phyloP scores from a whole-genome alignment of 441 rosid genomes.

The Brassica balearica region DNA sequence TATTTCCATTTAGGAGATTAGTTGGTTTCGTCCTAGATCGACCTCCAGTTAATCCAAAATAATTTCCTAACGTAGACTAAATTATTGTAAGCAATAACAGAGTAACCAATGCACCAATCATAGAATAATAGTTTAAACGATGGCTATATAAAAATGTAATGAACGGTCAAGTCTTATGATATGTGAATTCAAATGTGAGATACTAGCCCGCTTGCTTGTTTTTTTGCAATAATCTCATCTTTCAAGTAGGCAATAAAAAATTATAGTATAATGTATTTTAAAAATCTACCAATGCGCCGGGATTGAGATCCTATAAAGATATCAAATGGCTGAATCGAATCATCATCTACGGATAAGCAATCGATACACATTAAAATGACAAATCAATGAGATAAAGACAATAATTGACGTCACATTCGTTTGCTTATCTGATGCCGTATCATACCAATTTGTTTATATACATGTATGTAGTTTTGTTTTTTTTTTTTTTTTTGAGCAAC shows the following conservation, averaged over 20 bases:
- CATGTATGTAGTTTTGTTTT: not conserved
- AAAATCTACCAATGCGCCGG: not conserved
- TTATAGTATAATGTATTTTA: not conserved
- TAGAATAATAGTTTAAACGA: not conserved
- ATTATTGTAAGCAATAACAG: not conserved
- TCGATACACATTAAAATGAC: constrained; percentile 6
- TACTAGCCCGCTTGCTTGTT: not conserved
- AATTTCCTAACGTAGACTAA: not conserved
- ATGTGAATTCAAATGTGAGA: not conserved
- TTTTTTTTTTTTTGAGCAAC: too few relatives aligned
- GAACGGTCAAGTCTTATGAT: not conserved
- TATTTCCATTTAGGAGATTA: not conserved
- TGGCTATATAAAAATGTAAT: not conserved
- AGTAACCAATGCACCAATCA: not conserved
- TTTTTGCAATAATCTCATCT: not conserved
- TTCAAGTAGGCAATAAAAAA: not conserved
- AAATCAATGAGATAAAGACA: constrained; percentile 23
- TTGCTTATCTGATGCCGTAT: constrained; percentile 3
- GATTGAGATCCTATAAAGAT: not conserved
- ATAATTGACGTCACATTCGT: constrained; percentile 9
- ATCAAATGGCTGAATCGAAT: constrained; percentile 8
- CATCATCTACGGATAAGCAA: constrained; percentile 20
- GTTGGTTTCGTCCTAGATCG: not conserved
- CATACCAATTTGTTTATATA: not conserved
- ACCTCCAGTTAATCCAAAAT: not conserved